Percentiles rank a stretch among this genome's conserved stretches.
These are phyloP conservation scores for Talaromyces sp. DNA, from an alignment of 2,329 filamentous ascomycete species.

Conservation along the genomic window DNA sequence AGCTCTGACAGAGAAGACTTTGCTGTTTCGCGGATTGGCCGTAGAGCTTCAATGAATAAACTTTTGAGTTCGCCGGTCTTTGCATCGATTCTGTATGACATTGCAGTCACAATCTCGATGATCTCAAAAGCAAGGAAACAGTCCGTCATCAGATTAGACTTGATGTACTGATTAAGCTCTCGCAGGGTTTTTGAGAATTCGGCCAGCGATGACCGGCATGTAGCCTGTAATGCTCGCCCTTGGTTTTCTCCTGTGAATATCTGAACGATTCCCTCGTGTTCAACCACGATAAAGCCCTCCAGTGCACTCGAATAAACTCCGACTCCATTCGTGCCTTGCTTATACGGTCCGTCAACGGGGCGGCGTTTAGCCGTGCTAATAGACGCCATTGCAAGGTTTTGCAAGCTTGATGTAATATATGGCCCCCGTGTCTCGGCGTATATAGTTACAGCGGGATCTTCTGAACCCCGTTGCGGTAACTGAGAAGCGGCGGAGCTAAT, in stretches of 20 bases:
- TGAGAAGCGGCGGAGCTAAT: slow-evolving; percentile 55
- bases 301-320: slow-evolving; percentile 81
- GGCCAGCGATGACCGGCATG: slow-evolving; percentile 69
- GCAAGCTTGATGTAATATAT: slow-evolving; percentile 75
- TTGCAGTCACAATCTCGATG: slow-evolving; percentile 76
- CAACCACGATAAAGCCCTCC: slow-evolving; percentile 78
- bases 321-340: slow-evolving; percentile 83
- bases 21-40: slow-evolving; percentile 85
- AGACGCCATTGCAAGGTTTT: slow-evolving; percentile 82
- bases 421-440: slow-evolving; percentile 83
- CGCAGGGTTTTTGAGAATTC: slow-evolving; percentile 81
- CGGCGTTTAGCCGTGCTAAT: slow-evolving; percentile 75
- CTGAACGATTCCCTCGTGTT: slow-evolving; percentile 84
- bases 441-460: slow-evolving; percentile 70
- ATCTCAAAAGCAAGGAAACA: slow-evolving; percentile 95
- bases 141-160: slow-evolving; percentile 77
- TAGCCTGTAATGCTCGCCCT: slow-evolving; percentile 70
- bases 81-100: slow-evolving; percentile 73
- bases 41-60: slow-evolving; percentile 75
- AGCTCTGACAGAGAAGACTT: slow-evolving; percentile 79
- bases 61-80: slow-evolving; percentile 81
- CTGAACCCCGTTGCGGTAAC: slow-evolving; percentile 48
- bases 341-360: slow-evolving; percentile 73
- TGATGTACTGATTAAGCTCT: slow-evolving; percentile 86
- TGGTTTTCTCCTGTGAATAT: slow-evolving; percentile 85